Evolutionary conservation across 352 stramenopile species (phyloP).

Genomic region (Pythium diclinum): DNA sequence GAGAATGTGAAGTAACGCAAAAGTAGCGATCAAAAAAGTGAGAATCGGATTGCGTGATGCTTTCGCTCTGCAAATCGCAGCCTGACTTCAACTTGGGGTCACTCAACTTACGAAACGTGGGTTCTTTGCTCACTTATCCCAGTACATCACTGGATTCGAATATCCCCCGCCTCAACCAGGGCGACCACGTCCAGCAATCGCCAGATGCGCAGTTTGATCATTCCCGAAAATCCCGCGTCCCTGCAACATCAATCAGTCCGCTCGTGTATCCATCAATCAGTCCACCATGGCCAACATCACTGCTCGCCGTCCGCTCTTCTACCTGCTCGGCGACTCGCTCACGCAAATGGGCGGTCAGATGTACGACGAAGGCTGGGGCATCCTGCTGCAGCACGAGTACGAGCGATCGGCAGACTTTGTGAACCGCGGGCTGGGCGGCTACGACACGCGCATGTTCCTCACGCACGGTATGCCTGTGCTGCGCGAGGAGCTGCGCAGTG

Average conservation of each 20-base stretch:
- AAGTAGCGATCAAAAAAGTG: not conserved
- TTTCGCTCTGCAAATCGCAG: not conserved
- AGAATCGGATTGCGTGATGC: too few species aligned
- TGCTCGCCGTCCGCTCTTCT: conserved; percentile 30
- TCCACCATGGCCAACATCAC: not conserved
- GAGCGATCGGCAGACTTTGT: conserved; percentile 52
- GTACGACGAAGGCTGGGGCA: conserved; percentile 37
- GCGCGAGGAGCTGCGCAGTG: conserved; percentile 29
- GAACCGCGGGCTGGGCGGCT: conserved; percentile 55
- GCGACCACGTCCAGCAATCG: not conserved
- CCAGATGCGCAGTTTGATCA: not conserved
- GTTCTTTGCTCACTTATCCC: not conserved
- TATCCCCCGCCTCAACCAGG: not conserved
- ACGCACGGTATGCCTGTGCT: conserved; percentile 32
- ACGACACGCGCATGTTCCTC: conserved; percentile 45
- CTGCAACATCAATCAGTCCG: not conserved
- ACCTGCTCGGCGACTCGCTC: conserved; percentile 66
- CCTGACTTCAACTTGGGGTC: not conserved
- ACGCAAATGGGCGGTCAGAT: conserved; percentile 40
- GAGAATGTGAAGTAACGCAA: not conserved
- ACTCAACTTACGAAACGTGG: not conserved
- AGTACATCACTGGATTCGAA: too few species aligned
- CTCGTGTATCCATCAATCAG: not conserved
- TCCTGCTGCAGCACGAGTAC: conserved; percentile 46
- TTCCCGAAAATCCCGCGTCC: not conserved